Conservation (phyloP, 176 grass and related monocot genomes). For the Oryza brachyantha region DNA sequence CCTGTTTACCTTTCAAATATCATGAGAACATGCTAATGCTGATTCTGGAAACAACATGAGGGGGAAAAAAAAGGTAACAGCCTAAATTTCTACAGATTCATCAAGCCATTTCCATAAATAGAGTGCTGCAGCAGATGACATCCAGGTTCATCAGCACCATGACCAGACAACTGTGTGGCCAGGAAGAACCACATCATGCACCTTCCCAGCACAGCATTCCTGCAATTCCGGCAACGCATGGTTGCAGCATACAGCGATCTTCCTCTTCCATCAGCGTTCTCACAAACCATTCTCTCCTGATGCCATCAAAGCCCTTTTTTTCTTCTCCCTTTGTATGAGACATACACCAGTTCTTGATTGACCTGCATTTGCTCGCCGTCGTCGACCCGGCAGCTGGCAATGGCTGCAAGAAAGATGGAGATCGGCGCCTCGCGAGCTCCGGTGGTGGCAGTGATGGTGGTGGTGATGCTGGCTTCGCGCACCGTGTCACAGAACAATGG, state of each 20-base stretch:
- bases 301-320: neutral
- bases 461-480: neutral
- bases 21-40: neutral
- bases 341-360: neutral
- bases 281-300: neutral
- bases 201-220: constrained; percentile 13
- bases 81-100: neutral
- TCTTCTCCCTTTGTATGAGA: neutral
- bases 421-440: neutral
- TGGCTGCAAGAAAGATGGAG: constrained; percentile 8
- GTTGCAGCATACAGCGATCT: neutral
- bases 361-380: neutral
- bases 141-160: neutral
- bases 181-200: neutral
- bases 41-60: neutral
- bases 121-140: constrained; percentile 20
- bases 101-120: constrained; percentile 26
- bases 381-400: neutral
- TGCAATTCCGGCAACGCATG: neutral
- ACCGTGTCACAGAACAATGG: constrained; percentile 36
- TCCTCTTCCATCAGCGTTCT: neutral
- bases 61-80: too few relatives aligned
- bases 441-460: neutral
- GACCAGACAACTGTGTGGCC: constrained; percentile 22
- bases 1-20: neutral